Percentiles rank a stretch among this genome's conserved stretches.
These are phyloP conservation scores for Pyrenophora tritici-repentis DNA, from an alignment of 2,329 filamentous ascomycete genomes.

Conservation along the genomic window DNA sequence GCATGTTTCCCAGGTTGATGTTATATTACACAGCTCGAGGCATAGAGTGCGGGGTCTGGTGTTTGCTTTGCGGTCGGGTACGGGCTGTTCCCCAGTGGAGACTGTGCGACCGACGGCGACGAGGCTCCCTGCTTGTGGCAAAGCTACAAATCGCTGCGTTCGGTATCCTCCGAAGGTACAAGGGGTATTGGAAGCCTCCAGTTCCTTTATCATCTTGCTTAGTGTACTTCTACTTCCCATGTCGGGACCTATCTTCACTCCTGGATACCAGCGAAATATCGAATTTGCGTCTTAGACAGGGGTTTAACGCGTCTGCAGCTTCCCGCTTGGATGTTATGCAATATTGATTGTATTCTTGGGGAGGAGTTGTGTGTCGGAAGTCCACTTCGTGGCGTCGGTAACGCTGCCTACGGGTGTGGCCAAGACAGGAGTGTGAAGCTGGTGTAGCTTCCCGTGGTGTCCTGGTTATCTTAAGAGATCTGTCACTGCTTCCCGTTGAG, in stretches of 20 bases:
- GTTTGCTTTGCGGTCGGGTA: slow-evolving; percentile 12
- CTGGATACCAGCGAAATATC: too few relatives aligned
- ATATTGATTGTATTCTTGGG: not conserved
- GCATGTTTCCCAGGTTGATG: too few relatives aligned
- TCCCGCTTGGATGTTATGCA: not conserved
- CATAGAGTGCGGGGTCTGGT: slow-evolving; percentile 1
- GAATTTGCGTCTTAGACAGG: not conserved
- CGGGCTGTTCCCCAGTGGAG: not conserved
- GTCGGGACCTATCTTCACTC: not conserved
- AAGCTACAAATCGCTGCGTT: not conserved
- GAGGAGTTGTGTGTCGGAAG: not conserved
- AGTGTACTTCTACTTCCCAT: not conserved
- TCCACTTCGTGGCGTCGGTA: not conserved
- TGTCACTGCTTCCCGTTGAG: not conserved
- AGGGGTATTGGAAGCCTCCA: not conserved
- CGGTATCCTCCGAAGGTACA: too few relatives aligned
- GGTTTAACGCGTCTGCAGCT: not conserved
- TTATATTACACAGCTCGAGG: not conserved
- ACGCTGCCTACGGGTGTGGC: not conserved
- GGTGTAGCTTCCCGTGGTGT: not conserved
- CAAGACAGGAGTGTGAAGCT: too few relatives aligned
- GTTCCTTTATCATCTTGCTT: not conserved
- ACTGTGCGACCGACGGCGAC: slow-evolving; percentile 8
- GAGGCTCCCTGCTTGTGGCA: slow-evolving; percentile 1
- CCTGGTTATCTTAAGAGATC: not conserved